A percentile compares a stretch with the other conserved stretches of the same genome.
Conservation (phyloP, 176 grass and related monocot genomes). For the Secale cereale region DNA sequence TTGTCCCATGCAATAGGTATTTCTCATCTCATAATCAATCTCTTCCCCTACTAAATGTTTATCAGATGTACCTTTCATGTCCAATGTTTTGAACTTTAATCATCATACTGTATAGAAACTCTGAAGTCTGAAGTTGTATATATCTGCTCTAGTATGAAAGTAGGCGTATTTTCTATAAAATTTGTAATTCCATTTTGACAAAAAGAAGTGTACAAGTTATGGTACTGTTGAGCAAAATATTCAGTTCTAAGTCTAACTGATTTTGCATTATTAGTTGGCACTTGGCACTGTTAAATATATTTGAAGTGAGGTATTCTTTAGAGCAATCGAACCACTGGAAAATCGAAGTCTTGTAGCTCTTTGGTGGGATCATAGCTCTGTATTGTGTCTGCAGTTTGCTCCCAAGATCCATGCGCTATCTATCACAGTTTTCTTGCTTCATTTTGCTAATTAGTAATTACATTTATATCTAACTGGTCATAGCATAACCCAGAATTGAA, state of each 20-base stretch:
- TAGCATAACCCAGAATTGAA: background rate
- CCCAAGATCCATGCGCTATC: background rate
- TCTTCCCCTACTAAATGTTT: background rate
- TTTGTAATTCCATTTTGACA: constrained; percentile 21
- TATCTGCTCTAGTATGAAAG: background rate
- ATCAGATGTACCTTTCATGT: constrained; percentile 3
- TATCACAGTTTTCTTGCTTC: background rate
- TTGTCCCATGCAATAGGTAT: constrained; percentile 85
- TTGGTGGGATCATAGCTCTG: background rate
- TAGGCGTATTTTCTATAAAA: background rate
- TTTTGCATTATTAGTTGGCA: background rate
- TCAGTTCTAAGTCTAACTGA: background rate
- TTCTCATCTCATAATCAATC: constrained; percentile 29
- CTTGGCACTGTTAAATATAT: background rate
- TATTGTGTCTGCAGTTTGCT: background rate
- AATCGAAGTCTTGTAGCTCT: background rate
- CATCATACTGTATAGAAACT: background rate
- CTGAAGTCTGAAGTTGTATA: background rate
- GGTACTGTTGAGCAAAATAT: background rate
- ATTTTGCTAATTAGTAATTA: background rate
- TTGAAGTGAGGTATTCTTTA: background rate
- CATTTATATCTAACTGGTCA: background rate
- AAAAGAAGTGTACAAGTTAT: background rate
- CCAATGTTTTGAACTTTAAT: background rate
- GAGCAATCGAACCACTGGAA: background rate